Evolutionary conservation across 2,329 filamentous ascomycete species (phyloP), one percentile per base, ranked within the genome.

Genomic region (Neofusicoccum umdonicola): DNA sequence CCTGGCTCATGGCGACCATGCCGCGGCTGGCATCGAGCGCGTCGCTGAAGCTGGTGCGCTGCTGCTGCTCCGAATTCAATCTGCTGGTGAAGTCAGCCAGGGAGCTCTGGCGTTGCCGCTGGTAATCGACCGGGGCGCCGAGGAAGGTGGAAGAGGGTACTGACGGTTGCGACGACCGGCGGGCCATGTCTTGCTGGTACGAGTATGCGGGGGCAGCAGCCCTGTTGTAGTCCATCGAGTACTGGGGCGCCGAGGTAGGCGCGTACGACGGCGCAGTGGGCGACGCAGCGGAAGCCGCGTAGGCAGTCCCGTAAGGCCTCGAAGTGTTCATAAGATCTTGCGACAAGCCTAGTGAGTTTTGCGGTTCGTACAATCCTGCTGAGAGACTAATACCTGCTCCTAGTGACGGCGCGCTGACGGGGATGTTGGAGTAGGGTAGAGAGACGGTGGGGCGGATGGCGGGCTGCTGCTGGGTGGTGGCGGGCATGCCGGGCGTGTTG

Each of bases 1-100:
- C 93, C 80, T 97, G 93, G 84, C 92, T 96, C 85, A 98, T 91
- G 42, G 93, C 92, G 31, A 97, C 86, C 91, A 98, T 97, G 70
- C 93, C 92, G 67, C 95, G 90, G 76, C 93, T 93, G 27, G 93
- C 93, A 76, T 97, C 94, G 64, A 98, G 87, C 34, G 92, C 92
- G 74, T 97, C 94, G 69, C 90, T 91, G 76, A 93, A 96, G 71
- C 88, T 90, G 70, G 89, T 84, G 63, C 84, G 82, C 57, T 82
- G 88, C 74, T 80, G 86, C 79, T 75, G 85, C 76, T 79, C 82
- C 60, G 86, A 79, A 69, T 80, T 82, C 76, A 87, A 85, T 79
- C 85, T 84, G 76, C 81, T 79, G 78, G 84, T 83, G 31, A 37
- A 52, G 86, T 90, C 87, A 88, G 88, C 83, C 78, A 87, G 79